phyloP scores from a whole-genome alignment of 148 eudicot genomes.

The Persicaria maculosa region DNA sequence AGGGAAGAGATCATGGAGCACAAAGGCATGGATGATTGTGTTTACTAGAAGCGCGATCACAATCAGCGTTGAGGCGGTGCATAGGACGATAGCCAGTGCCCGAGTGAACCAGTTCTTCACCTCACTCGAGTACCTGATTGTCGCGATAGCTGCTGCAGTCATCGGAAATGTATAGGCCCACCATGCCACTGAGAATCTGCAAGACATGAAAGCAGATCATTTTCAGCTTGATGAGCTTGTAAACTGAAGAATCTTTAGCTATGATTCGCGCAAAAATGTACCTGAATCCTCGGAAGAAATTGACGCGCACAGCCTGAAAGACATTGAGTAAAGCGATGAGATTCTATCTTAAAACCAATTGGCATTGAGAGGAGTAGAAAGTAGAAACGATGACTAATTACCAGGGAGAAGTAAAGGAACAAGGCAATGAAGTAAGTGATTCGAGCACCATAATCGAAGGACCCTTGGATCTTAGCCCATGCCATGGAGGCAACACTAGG shows the following conservation, averaged over 20 bases:
- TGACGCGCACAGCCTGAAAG: constrained; percentile 79
- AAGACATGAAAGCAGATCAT: not conserved
- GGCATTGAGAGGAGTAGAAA: not conserved
- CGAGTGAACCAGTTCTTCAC: constrained; percentile 43
- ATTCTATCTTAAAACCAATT: too few species aligned
- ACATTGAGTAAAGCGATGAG: constrained; percentile 1
- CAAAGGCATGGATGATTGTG: constrained; percentile 65
- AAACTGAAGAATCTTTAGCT: not conserved
- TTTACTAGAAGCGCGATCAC: constrained; percentile 48
- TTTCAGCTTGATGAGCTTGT: not conserved
- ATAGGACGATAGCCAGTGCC: constrained; percentile 37
- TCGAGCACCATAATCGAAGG: constrained; percentile 20
- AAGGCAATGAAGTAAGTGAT: constrained; percentile 26
- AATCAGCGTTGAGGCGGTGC: constrained; percentile 36
- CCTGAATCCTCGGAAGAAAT: constrained; percentile 94
- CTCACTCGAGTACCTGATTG: constrained; percentile 56
- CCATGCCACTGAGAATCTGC: constrained; percentile 86
- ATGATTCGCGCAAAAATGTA: constrained; percentile 9
- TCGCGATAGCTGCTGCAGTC: constrained; percentile 89
- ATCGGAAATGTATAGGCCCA: constrained; percentile 99
- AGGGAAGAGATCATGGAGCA: constrained; percentile 65
- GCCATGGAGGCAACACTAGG: constrained; percentile 34
- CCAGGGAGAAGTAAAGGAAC: constrained; percentile 33
- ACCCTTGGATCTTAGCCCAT: constrained; percentile 25
- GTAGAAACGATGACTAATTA: not conserved